Evolutionary conservation across 108 stramenopile species (phyloP).

Genomic region (Pseudonitzschia multistriata): DNA sequence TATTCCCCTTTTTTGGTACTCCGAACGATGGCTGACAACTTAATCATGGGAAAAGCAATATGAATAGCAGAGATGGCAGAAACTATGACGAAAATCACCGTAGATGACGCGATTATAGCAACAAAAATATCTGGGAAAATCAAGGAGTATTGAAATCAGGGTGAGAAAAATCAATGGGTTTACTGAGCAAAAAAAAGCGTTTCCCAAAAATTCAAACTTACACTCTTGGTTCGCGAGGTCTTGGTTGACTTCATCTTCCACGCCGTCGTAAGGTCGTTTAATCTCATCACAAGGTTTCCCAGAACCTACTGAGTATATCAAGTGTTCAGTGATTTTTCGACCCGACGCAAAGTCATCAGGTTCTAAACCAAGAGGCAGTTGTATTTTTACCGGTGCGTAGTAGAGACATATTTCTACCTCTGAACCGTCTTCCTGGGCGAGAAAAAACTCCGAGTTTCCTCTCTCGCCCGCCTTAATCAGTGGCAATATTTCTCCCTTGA

Average conservation of each 20-base stretch:
- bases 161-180: not conserved
- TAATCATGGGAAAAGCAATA: constrained; percentile 7
- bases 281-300: constrained; percentile 17
- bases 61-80: not conserved
- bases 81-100: not conserved
- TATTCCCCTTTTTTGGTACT: not conserved
- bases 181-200: not conserved
- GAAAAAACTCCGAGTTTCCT: constrained; percentile 8
- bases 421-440: not conserved
- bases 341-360: constrained; percentile 29
- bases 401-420: constrained; percentile 27
- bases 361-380: constrained; percentile 13
- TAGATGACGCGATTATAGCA: constrained; percentile 2
- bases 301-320: constrained; percentile 37
- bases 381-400: constrained; percentile 32
- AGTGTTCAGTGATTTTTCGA: constrained; percentile 7
- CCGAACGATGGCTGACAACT: not conserved
- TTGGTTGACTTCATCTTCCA: constrained; percentile 9
- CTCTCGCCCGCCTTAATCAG: constrained; percentile 33
- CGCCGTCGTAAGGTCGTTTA: not conserved
- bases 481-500: constrained; percentile 22
- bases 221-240: not conserved
- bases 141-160: not conserved
- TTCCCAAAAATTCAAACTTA: not conserved
- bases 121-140: not conserved